Evolutionary conservation across 2,329 filamentous ascomycete species (phyloP).

Genomic region (Cryphonectria radicalis): DNA sequence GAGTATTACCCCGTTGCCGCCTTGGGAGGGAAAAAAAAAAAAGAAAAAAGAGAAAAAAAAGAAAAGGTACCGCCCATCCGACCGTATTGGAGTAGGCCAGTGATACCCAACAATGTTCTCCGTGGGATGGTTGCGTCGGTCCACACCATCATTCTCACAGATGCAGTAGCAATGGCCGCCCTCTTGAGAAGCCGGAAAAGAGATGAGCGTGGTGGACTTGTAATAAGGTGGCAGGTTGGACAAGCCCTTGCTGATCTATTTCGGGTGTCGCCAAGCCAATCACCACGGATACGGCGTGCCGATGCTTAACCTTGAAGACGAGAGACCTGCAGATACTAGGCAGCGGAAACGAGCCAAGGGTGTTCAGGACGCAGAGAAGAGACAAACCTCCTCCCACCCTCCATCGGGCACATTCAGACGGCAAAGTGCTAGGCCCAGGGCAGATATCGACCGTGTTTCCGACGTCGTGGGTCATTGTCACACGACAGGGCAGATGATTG

Average conservation of each 20-base stretch:
- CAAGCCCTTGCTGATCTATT: background rate
- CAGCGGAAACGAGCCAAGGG: background rate
- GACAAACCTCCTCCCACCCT: background rate
- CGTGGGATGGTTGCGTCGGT: too few species aligned
- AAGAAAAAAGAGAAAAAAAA: too few species aligned
- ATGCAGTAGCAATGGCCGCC: background rate
- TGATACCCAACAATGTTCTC: background rate
- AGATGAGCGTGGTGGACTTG: background rate
- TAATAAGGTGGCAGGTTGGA: background rate
- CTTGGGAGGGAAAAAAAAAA: background rate
- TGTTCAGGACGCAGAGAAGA: background rate
- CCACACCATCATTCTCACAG: background rate
- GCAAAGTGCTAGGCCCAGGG: background rate
- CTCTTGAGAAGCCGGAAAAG: too few species aligned
- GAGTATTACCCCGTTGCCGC: background rate
- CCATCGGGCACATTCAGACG: background rate
- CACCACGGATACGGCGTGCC: background rate
- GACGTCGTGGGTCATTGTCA: background rate
- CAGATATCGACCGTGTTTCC: background rate
- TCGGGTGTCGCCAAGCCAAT: background rate
- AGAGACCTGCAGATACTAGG: background rate
- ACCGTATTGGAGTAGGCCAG: background rate
- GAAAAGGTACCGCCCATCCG: background rate
- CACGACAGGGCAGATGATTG: conserved; percentile 5
- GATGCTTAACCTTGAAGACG: background rate